A percentile compares a stretch with the other conserved stretches of the same genome.
Evolutionary conservation across 1,284 basidiomycete species (phyloP).

Genomic region (Agroathelia rolfsii): DNA sequence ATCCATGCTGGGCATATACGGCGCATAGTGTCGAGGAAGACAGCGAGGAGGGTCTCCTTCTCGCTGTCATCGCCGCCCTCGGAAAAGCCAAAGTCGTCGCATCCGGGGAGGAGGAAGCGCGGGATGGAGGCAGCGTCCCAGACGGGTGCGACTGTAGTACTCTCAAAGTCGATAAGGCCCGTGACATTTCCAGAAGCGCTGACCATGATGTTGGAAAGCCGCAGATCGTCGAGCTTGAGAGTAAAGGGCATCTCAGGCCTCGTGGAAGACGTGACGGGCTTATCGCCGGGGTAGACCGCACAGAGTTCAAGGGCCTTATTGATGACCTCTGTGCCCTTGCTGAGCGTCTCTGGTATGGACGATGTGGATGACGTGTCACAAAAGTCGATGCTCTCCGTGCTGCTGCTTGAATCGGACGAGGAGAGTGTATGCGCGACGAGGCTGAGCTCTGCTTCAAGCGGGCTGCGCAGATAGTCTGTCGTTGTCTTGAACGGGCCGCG

Average conservation of each 20-base stretch:
- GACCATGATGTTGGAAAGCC: slow-evolving; percentile 16
- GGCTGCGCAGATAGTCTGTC: slow-evolving; percentile 9
- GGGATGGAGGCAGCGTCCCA: slow-evolving; percentile 13
- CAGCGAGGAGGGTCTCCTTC: no score
- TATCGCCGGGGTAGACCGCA: slow-evolving; percentile 13
- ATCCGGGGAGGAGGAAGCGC: no score
- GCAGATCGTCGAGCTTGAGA: slow-evolving; percentile 13
- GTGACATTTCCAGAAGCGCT: slow-evolving; percentile 12
- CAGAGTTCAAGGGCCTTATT: slow-evolving; percentile 12
- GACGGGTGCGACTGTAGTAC: slow-evolving; percentile 12
- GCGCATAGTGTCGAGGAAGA: no score
- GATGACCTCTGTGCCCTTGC: slow-evolving; percentile 9
- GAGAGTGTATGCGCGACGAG: no score
- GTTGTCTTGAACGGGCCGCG: slow-evolving; percentile 11
- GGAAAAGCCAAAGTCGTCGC: no score
- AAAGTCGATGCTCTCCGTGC: no score
- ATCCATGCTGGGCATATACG: no score
- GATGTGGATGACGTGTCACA: no score
- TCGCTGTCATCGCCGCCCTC: no score
- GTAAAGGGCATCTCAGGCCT: slow-evolving; percentile 9
- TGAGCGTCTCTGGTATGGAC: slow-evolving; percentile 6
- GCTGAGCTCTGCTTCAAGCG: slow-evolving; percentile 10
- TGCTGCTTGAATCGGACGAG: no score
- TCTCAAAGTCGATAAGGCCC: slow-evolving; percentile 15
- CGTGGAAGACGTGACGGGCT: slow-evolving; percentile 6